These are phyloP conservation scores for Rosellinia necatrix DNA, from an alignment of 2,329 filamentous ascomycete genomes.

Conservation along the genomic window DNA sequence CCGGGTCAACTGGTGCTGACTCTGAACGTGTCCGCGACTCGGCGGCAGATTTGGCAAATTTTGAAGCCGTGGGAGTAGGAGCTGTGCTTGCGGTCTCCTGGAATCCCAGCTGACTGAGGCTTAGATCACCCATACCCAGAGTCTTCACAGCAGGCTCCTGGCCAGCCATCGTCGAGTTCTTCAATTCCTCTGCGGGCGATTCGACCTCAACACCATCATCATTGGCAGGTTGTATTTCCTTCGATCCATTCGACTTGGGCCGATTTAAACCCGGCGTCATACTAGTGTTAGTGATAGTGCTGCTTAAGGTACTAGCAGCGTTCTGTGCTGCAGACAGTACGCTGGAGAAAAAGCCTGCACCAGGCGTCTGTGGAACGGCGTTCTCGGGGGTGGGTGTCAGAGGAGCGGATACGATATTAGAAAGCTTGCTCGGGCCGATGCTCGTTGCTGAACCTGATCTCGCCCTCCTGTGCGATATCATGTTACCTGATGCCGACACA, in stretches of 20 bases:
- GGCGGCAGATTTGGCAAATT: slow-evolving; percentile 52
- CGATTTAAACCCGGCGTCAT: slow-evolving; percentile 58
- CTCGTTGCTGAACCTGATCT: slow-evolving; percentile 57
- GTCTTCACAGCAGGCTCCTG: slow-evolving; percentile 85
- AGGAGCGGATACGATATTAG: slow-evolving; percentile 72
- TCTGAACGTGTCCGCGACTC: slow-evolving; percentile 59
- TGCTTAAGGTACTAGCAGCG: slow-evolving; percentile 77
- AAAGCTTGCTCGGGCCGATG: slow-evolving; percentile 82
- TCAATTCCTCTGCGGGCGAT: slow-evolving; percentile 47
- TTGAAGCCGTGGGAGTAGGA: slow-evolving; percentile 62
- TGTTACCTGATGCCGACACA: slow-evolving; percentile 67
- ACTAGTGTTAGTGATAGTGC: slow-evolving; percentile 71
- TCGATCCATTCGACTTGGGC: slow-evolving; percentile 42
- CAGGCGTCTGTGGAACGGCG: slow-evolving; percentile 55
- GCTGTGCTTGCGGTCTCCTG: slow-evolving; percentile 59
- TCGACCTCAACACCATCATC: slow-evolving; percentile 51
- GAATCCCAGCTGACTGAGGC: slow-evolving; percentile 86
- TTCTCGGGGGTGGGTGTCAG: slow-evolving; percentile 77
- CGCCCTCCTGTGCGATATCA: slow-evolving; percentile 69
- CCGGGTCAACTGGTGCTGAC: slow-evolving; percentile 59
- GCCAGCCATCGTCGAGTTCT: slow-evolving; percentile 51
- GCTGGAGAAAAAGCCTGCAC: slow-evolving; percentile 86
- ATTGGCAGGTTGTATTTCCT: slow-evolving; percentile 41
- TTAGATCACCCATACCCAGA: slow-evolving; percentile 85
- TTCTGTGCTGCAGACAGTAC: slow-evolving; percentile 93